These are phyloP conservation scores for Metschnikowia arizonensis DNA, from an alignment of 805 yeast species.

Conservation along the genomic window DNA sequence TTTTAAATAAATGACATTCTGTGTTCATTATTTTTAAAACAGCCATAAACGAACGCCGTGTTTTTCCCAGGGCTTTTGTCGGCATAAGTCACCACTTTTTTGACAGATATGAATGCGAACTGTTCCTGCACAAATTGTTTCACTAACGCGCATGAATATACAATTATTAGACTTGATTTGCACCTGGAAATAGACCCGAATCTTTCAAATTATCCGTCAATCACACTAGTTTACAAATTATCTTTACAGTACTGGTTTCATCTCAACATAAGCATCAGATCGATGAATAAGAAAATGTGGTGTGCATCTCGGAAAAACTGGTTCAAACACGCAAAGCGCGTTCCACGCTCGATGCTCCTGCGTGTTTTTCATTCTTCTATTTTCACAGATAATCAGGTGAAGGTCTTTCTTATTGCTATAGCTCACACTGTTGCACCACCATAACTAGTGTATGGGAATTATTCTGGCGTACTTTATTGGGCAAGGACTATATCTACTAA, in stretches of 20 bases:
- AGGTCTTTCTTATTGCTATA: conserved; percentile 1
- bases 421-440: conserved; percentile 1
- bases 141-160: background rate
- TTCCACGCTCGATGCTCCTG: conserved; percentile 2
- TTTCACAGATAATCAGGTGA: background rate
- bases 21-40: background rate
- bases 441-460: conserved; percentile 34
- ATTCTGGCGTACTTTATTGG: conserved; percentile 36
- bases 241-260: background rate
- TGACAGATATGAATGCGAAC: background rate
- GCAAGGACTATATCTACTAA: conserved; percentile 31
- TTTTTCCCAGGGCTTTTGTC: too few relatives aligned
- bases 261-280: background rate
- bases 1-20: too few relatives aligned
- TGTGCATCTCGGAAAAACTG: conserved; percentile 1
- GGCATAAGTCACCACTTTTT: background rate
- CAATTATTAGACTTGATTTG: background rate
- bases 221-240: background rate
- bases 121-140: background rate
- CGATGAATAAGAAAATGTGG: background rate
- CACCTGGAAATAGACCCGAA: background rate
- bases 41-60: background rate
- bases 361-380: conserved; percentile 1
- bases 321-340: conserved; percentile 3
- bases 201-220: background rate